Evolutionary conservation across 108 stramenopile species (phyloP).

Genomic region (Stephanodiscus minutulus): DNA sequence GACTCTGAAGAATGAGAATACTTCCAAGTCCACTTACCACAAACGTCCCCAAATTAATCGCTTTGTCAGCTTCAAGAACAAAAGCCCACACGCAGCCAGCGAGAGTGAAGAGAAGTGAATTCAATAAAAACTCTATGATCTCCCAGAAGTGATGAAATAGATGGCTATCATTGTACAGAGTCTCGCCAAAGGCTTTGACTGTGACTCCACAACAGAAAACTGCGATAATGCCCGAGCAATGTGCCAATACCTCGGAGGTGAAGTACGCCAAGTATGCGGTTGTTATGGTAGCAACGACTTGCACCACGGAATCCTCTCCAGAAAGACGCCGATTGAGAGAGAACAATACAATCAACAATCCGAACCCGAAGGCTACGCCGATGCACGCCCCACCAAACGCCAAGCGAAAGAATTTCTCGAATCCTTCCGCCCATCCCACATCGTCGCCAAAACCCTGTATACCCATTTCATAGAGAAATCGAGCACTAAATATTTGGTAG

Average conservation of each 20-base stretch:
- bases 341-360: conserved; percentile 44
- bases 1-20: conserved; percentile 20
- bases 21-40: background rate
- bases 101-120: conserved; percentile 92
- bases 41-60: conserved; percentile 7
- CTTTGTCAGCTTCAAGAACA: conserved; percentile 37
- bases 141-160: conserved; percentile 82
- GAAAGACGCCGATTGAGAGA: conserved; percentile 65
- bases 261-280: conserved; percentile 87
- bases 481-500: conserved; percentile 75
- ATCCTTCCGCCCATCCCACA: conserved; percentile 36
- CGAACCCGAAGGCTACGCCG: conserved; percentile 74
- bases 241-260: conserved; percentile 62
- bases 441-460: conserved; percentile 57
- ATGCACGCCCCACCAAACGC: conserved; percentile 74
- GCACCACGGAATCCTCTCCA: conserved; percentile 69
- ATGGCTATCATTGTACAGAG: conserved; percentile 67
- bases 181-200: conserved; percentile 58
- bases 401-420: conserved; percentile 71
- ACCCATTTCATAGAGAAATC: conserved; percentile 55
- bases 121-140: conserved; percentile 81
- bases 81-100: conserved; percentile 87
- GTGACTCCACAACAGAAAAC: conserved; percentile 75
- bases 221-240: conserved; percentile 82
- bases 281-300: conserved; percentile 80